Evolutionary conservation across 306 rosid species (phyloP), one percentile per base, ranked within the genome.

Genomic region (Sechiopsis laciniata): DNA sequence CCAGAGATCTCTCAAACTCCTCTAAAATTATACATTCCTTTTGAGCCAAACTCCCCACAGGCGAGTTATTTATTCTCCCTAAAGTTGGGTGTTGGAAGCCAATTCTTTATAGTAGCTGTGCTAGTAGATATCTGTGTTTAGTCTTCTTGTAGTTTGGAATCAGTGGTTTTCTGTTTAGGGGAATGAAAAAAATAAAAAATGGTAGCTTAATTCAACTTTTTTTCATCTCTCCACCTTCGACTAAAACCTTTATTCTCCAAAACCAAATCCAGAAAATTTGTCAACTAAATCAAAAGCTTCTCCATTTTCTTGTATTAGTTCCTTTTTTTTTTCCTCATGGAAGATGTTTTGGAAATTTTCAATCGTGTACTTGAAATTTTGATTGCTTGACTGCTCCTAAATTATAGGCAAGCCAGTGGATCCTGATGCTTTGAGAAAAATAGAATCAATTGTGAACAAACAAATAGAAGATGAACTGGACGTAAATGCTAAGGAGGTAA

Each of bases 321-420:
- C 22, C 45, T 48, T 70, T 9, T 70, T 70, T 70, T 40, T 70
- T 40, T 15, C 51, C 46, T 46, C n/a, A 42, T 19, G 71, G 20
- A 48, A 53, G 55, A 70, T 8, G 46, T 6, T 50, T 48, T 67
- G 35, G 45, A 22, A 15, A 51, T 29, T 54, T 70, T 51, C 55
- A 24, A 74, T 59, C 12, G 16, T 22, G 24, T 22, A 42, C 8
- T 74, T 45, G 14, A 37, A 53, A 48, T 59, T 59, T 74, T 22
- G 6, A 58, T 45, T 74, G 63, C 61, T 17, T 32, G 78, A 64
- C 53, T 63, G 26, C 19, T 73, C 24, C 59, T 84, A 77, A 72
- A 83, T 80, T 88, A 53, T 73, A 94, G 99, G 96, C 82, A 95
- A 91, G 90, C 97, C 91, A 10, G 90, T 95, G 57, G 95, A 85